Base-by-base conservation (phyloP, 441 rosid genomes). In the Brassica hybrid region DNA sequence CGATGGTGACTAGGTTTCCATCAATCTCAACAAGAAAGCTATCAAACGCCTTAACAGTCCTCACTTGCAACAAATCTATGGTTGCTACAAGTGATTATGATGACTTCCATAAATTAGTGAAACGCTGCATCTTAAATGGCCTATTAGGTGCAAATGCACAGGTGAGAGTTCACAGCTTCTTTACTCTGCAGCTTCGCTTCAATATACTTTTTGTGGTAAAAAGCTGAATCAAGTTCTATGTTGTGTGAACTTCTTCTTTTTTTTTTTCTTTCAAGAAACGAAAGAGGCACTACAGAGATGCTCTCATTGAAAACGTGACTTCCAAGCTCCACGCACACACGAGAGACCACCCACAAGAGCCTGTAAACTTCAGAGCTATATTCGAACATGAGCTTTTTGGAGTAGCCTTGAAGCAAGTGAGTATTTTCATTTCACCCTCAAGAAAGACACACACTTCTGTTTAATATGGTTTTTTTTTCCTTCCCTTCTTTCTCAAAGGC, bases 61-160 rank as follows among this genome's bases (percentile, higher is more conserved):
- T 95, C 30, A 88, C 94, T 34, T 73, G 81, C 65, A 77, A 92
- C 78, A 93, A 89, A 85, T 71, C 84, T 61, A 93, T 90, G 96
- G 99, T 93, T 67, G 97, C 99, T 23, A 90, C 80, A 1, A 95
- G 99, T 79, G 97, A 95, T 78, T 92, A 92, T 68, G 76, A 76
- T 64, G 94, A 92, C 41, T 95, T 93, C 67, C 97, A 92, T 83
- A 91, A 87, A 79, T 62, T 66, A 60, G 85, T 65, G 3, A 93
- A 93, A 79, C 87, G 91, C 5, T 82, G 76, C 23, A 19, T 93
- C 56, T 78, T 90, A 65, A 75, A 88, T 45, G 85, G 80, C 62
- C 81, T 91, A 38, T 80, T 93, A 67, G 94, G 95, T 82, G 45
- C 88, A 3, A 85, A 76, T 73, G 96, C 95, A 56, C 97, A 92